phyloP scores from a whole-genome alignment of 257 asterid genomes.

The Nicotiana knightiana region DNA sequence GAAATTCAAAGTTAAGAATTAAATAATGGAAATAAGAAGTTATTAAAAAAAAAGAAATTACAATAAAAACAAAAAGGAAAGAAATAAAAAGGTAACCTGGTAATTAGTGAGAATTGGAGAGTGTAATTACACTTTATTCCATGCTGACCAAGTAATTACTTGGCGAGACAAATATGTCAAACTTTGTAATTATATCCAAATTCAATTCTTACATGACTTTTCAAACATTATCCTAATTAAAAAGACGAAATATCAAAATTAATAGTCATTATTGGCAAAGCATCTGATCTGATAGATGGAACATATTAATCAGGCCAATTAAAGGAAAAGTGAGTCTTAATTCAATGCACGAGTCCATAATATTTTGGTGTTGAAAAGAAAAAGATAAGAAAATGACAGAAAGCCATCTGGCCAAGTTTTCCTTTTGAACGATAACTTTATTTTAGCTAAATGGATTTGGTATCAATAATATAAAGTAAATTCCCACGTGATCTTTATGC shows the following conservation, averaged over 20 bases:
- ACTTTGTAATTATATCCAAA: too few relatives aligned
- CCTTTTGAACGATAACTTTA: background rate
- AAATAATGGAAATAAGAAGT: too few relatives aligned
- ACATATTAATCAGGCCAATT: background rate
- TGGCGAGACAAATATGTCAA: too few relatives aligned
- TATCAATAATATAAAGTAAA: background rate
- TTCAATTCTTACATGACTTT: too few relatives aligned
- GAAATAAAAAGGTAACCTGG: too few relatives aligned
- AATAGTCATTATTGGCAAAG: background rate
- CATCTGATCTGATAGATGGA: background rate
- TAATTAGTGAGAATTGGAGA: too few relatives aligned
- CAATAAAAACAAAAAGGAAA: too few relatives aligned
- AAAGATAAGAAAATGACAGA: constrained; percentile 9
- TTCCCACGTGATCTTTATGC: constrained; percentile 19
- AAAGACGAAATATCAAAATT: background rate
- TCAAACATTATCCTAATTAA: background rate
- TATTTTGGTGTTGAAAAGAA: background rate
- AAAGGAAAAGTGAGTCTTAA: background rate
- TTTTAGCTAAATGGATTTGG: background rate
- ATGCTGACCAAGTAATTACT: too few relatives aligned
- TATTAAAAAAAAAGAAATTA: too few relatives aligned
- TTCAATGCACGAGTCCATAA: constrained; percentile 8
- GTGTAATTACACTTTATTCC: too few relatives aligned
- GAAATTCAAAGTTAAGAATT: too few relatives aligned
- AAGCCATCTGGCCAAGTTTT: background rate